Conservation (phyloP, 108 stramenopile genomes). For the Parmales sp. region DNA sequence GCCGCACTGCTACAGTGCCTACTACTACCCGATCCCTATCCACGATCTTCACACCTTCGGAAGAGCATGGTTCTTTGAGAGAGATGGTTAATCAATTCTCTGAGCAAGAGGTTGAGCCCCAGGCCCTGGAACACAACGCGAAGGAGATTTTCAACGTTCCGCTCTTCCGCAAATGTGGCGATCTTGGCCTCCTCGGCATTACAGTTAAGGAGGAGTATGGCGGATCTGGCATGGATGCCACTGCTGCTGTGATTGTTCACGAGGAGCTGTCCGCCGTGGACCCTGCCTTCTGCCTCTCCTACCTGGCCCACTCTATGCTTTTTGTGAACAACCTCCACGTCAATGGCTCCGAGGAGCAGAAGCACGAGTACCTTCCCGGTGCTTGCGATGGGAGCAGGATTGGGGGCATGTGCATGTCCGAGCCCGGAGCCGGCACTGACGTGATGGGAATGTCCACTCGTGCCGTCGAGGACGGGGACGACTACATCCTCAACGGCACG, state of each 20-base stretch:
- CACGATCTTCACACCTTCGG: neutral
- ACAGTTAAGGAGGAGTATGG: slow-evolving; percentile 83
- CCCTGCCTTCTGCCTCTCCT: slow-evolving; percentile 92
- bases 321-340: slow-evolving; percentile 76
- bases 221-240: slow-evolving; percentile 81
- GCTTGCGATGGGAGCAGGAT: slow-evolving; percentile 71
- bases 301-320: slow-evolving; percentile 81
- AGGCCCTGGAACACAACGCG: slow-evolving; percentile 75
- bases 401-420: slow-evolving; percentile 98
- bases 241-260: slow-evolving; percentile 70
- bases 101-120: slow-evolving; percentile 84
- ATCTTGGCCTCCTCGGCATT: slow-evolving; percentile 86
- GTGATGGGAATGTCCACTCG: slow-evolving; percentile 89
- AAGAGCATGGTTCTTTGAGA: neutral
- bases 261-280: slow-evolving; percentile 85
- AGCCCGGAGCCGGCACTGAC: slow-evolving; percentile 94
- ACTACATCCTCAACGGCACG: slow-evolving; percentile 76
- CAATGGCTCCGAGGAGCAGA: slow-evolving; percentile 74
- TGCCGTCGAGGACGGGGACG: slow-evolving; percentile 43
- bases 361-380: slow-evolving; percentile 58
- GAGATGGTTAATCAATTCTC: slow-evolving; percentile 24
- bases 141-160: slow-evolving; percentile 76
- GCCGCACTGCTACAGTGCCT: no score
- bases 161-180: slow-evolving; percentile 75
- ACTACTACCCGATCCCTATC: no score